Evolutionary conservation across 371 early-diverging fungal species (phyloP).

Genomic region (Mucor circinelloides): DNA sequence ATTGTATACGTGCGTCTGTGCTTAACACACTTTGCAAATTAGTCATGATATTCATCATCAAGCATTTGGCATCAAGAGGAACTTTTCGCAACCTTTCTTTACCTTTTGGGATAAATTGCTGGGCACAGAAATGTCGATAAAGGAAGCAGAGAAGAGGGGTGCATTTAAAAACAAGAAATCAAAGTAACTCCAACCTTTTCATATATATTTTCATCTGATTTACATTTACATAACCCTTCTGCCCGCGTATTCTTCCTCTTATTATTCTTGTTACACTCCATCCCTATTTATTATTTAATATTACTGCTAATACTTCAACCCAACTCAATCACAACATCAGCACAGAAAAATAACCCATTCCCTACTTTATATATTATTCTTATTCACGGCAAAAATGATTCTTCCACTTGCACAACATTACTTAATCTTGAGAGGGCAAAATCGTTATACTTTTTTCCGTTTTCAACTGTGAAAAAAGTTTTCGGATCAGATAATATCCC

Average conservation of each 20-base stretch:
- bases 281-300: neutral
- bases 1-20: neutral
- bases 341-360: neutral
- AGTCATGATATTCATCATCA: constrained; percentile 76
- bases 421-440: neutral
- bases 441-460: neutral
- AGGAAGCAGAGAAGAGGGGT: constrained; percentile 20
- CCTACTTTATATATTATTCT: neutral
- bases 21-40: constrained; percentile 2
- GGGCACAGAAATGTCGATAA: constrained; percentile 30
- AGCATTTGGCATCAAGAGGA: constrained; percentile 65
- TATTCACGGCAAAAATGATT: neutral
- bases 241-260: neutral
- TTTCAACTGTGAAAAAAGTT: neutral
- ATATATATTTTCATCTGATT: neutral
- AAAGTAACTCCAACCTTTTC: neutral
- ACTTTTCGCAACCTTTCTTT: constrained; percentile 75
- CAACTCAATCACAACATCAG: neutral
- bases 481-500: neutral
- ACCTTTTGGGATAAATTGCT: constrained; percentile 71
- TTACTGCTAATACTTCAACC: neutral
- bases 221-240: neutral
- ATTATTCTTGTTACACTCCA: neutral
- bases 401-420: neutral
- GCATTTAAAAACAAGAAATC: constrained; percentile 6